Evolutionary conservation across 1,284 basidiomycete genomes (phyloP).

Genomic region (Marasmius sp.): DNA sequence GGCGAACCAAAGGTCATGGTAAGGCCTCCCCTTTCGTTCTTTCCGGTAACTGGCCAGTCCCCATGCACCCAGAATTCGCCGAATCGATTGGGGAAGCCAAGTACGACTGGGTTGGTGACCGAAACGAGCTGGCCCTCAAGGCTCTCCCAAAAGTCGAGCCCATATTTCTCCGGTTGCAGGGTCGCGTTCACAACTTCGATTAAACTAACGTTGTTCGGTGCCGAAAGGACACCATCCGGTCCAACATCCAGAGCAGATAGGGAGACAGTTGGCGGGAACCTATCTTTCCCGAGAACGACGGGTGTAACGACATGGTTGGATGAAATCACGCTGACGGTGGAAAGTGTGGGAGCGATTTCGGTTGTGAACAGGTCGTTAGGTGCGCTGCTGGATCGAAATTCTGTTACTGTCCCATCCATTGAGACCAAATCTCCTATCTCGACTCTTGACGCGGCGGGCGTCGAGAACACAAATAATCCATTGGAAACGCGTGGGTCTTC

Average conservation of each 20-base stretch:
- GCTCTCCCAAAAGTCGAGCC: slow-evolving; percentile 67
- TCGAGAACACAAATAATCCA: slow-evolving; percentile 52
- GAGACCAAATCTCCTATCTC: slow-evolving; percentile 51
- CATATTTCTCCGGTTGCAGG: slow-evolving; percentile 50
- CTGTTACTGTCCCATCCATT: slow-evolving; percentile 45
- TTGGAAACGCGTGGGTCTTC: slow-evolving; percentile 49
- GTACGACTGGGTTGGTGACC: slow-evolving; percentile 47
- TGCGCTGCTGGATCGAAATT: slow-evolving; percentile 44
- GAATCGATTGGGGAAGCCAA: slow-evolving; percentile 52
- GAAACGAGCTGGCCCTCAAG: slow-evolving; percentile 62
- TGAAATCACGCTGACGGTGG: slow-evolving; percentile 45
- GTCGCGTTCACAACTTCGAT: slow-evolving; percentile 47
- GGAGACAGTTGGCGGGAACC: slow-evolving; percentile 51
- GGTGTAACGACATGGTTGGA: slow-evolving; percentile 47
- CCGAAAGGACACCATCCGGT: slow-evolving; percentile 52
- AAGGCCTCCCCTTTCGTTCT: slow-evolving; percentile 59
- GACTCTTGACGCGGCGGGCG: slow-evolving; percentile 36
- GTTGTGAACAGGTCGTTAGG: slow-evolving; percentile 52
- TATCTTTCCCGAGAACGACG: slow-evolving; percentile 53
- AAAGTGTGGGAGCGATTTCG: slow-evolving; percentile 47
- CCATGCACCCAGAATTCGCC: slow-evolving; percentile 64
- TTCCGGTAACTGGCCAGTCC: slow-evolving; percentile 55
- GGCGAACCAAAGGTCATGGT: slow-evolving; percentile 49
- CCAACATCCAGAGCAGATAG: slow-evolving; percentile 53
- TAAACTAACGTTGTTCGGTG: slow-evolving; percentile 54